Evolutionary conservation across 2,329 filamentous ascomycete genomes (phyloP), one percentile per base, ranked within the genome.

Genomic region (Trichoderma breve): DNA sequence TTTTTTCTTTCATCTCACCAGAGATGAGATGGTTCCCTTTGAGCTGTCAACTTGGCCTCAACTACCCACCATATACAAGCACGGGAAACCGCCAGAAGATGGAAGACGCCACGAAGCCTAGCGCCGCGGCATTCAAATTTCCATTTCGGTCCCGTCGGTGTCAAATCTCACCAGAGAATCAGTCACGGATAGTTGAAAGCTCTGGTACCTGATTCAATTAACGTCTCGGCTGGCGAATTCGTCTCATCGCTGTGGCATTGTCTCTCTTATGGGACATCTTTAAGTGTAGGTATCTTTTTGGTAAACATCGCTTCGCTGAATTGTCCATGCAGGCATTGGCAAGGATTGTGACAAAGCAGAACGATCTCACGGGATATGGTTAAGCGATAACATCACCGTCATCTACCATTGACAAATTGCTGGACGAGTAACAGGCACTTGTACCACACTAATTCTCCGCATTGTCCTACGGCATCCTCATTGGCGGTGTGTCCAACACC

Each of bases 111-210:
- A 70, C 39, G 39, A 43, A 39, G 30, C 30, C 21, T 70, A 53
- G 57, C 55, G 53, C 36, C 39, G 28, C 57, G 67, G 57, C 58
- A 71, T 64, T 57, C 60, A 26, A 43, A 26, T 21, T 43, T 34
- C 34, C 26, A 34, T 34, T 57, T 71, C 60, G 60, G 68, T 71
- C 32, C 60, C 60, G 68, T 66, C 63, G 65, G 65, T 36, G 65
- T 39, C 51, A 58, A 15, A 21, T 36, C 47, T 26, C 11, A 8
- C 7, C 43, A 15, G 60, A 47, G 43, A 21, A 47, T 12, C 60
- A 43, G 43, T 15, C 60, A 39, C 11, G 12, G 34, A 15, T 21
- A 39, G 24, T 30, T 62, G 24, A 26, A 47, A 26, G 36, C 34
- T 26, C 18, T 18, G 21, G 47, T 53, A 12, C 47, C 47, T 24